Conservation (phyloP, 106 monocot genomes). For the Dendrobium huoshanense region DNA sequence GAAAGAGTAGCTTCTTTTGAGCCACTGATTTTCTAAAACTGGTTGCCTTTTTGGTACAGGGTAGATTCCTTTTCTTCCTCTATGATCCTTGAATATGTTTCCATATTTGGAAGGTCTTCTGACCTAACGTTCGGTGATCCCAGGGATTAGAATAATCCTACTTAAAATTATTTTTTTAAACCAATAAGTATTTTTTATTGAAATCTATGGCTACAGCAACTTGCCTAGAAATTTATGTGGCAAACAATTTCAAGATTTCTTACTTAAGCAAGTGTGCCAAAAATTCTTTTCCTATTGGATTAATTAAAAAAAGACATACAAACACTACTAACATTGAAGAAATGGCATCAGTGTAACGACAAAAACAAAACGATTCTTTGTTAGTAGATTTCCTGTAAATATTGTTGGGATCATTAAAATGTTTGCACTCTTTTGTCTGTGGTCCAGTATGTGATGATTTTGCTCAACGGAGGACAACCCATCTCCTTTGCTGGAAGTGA, state of each 20-base stretch:
- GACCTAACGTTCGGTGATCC: no score
- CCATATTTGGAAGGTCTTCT: no score
- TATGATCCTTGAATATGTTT: no score
- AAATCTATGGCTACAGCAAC: no score
- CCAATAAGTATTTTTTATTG: no score
- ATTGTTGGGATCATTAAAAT: background rate
- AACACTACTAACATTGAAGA: background rate
- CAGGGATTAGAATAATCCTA: no score
- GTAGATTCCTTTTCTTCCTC: no score
- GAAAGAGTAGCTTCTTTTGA: no score
- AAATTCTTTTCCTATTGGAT: background rate
- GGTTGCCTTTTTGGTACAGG: no score
- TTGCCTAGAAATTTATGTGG: no score
- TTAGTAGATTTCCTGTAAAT: background rate
- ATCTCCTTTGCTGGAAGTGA: constrained; percentile 74
- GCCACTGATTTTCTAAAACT: no score
- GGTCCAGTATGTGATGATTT: constrained; percentile 82
- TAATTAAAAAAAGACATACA: background rate
- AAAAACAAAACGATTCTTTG: background rate
- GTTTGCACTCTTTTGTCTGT: background rate
- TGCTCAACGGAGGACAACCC: constrained; percentile 74
- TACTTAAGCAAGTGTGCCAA: background rate
- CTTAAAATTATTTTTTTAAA: no score
- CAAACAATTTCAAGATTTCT: background rate
- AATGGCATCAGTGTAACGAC: background rate